Percentiles rank a stretch among this genome's conserved stretches.
Evolutionary conservation across 2,329 filamentous ascomycete species (phyloP).

Genomic region (Aureobasidium sp.): DNA sequence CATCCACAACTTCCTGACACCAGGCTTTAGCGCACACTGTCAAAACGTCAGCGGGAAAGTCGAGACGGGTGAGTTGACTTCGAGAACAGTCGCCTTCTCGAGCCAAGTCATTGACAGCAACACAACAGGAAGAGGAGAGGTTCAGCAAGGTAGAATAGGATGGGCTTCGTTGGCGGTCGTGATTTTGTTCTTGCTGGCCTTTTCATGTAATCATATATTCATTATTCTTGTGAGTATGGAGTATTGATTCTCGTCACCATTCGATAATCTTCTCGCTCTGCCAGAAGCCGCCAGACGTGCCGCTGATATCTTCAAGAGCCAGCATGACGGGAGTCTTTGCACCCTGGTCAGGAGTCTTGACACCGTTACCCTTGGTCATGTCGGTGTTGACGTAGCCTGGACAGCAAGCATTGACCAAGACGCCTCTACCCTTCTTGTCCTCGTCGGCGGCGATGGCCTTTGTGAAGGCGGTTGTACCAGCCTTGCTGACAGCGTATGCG

Average conservation of each 20-base stretch:
- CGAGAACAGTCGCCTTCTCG: background rate
- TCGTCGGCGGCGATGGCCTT: constrained; percentile 27
- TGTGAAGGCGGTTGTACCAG: constrained; percentile 29
- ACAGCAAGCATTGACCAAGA: constrained; percentile 30
- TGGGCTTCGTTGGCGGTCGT: background rate
- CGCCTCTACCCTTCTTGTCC: constrained; percentile 19
- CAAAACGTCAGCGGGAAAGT: background rate
- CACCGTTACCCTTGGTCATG: constrained; percentile 29
- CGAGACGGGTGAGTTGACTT: background rate
- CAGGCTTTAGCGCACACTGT: background rate
- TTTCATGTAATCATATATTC: background rate
- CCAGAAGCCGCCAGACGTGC: constrained; percentile 29
- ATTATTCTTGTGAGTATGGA: background rate
- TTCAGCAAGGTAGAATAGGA: background rate
- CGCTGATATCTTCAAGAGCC: constrained; percentile 26
- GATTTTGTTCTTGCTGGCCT: background rate
- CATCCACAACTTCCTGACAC: background rate
- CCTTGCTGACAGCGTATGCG: constrained; percentile 40
- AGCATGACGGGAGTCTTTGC: constrained; percentile 30
- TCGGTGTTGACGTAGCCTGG: constrained; percentile 31
- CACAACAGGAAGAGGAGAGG: background rate
- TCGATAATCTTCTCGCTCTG: constrained; percentile 26
- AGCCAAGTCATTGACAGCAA: background rate
- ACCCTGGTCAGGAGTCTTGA: constrained; percentile 29
- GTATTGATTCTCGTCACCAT: constrained; percentile 18